Evolutionary conservation across 108 stramenopile species (phyloP).

Genomic region (Cyclotella cryptica): DNA sequence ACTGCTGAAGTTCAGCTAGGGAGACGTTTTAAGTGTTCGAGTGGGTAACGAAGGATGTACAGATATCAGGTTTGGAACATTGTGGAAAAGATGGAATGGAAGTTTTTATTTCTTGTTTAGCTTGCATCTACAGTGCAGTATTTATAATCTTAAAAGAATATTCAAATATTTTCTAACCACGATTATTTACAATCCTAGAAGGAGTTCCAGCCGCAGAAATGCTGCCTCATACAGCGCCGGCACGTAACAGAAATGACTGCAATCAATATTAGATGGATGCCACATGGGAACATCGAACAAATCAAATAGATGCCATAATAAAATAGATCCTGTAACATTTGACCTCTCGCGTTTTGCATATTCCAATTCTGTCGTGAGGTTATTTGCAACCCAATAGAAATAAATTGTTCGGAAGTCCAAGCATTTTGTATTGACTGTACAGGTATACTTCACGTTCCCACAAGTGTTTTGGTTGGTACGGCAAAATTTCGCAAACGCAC

Average conservation of each 20-base stretch:
- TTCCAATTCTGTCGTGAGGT: background rate
- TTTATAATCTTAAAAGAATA: too few species aligned
- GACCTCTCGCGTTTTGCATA: background rate
- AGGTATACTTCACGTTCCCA: background rate
- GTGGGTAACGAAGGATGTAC: too few species aligned
- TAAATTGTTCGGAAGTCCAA: background rate
- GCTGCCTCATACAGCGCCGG: constrained; percentile 7
- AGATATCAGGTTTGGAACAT: too few species aligned
- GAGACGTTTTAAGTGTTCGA: too few species aligned
- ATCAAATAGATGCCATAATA: constrained; percentile 1
- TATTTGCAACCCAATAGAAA: constrained; percentile 10
- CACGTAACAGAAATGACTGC: background rate
- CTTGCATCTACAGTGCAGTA: too few species aligned
- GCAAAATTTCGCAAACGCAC: background rate
- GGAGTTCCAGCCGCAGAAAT: background rate
- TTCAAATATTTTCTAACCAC: too few species aligned
- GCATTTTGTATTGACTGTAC: constrained; percentile 3
- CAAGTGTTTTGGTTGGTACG: background rate
- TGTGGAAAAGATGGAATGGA: too few species aligned
- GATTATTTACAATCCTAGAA: too few species aligned
- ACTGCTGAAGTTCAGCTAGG: too few species aligned
- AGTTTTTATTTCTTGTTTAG: too few species aligned
- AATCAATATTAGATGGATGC: background rate
- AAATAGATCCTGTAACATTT: constrained; percentile 6
- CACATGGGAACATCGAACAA: constrained; percentile 10